phyloP scores from a whole-genome alignment of 73 alveolate species.

The Paramecium sexaurelia region DNA sequence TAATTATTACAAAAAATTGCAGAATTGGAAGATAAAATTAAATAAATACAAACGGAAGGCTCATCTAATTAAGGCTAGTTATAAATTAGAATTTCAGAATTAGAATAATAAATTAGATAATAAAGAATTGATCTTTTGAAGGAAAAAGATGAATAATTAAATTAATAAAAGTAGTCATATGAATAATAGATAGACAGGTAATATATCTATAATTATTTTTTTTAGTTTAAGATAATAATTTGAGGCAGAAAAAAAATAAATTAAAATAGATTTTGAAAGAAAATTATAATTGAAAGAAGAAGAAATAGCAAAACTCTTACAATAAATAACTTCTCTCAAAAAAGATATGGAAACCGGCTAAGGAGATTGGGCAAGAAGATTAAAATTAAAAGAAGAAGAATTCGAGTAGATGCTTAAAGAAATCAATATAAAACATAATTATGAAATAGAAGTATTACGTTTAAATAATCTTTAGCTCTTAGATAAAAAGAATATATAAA shows the following conservation, averaged over 20 bases:
- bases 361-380: conserved; percentile 49
- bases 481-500: conserved; percentile 57
- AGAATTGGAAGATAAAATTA: conserved; percentile 38
- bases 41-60: background rate
- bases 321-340: background rate
- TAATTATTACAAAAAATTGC: background rate
- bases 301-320: background rate
- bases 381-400: conserved; percentile 59
- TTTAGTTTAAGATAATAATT: background rate
- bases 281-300: background rate
- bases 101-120: conserved; percentile 55
- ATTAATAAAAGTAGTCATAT: background rate
- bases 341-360: conserved; percentile 40
- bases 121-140: background rate
- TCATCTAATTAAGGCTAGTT: conserved; percentile 18
- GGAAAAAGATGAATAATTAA: background rate
- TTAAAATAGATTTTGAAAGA: conserved; percentile 13
- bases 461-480: background rate
- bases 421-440: conserved; percentile 63
- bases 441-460: conserved; percentile 43
- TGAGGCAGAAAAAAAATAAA: conserved; percentile 9
- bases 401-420: conserved; percentile 53
- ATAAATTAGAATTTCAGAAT: conserved; percentile 45
- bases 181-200: conserved; percentile 35
- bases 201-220: background rate